These are phyloP conservation scores for Closterium sp. DNA, from an alignment of 139 green algal genomes.

Conservation along the genomic window DNA sequence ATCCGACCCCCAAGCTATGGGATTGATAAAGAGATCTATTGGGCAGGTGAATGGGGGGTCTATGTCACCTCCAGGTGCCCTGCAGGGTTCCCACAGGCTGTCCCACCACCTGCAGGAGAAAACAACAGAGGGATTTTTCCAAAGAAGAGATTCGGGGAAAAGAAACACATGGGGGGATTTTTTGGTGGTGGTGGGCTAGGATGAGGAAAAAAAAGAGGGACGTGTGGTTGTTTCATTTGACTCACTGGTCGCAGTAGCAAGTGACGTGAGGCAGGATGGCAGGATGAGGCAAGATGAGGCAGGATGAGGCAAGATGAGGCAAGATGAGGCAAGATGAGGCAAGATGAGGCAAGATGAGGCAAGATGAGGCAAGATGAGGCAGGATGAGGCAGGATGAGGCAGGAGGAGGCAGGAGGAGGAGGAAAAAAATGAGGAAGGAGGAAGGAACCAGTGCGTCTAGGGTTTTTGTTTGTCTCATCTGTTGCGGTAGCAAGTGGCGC, in stretches of 20 bases:
- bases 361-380: too few species aligned
- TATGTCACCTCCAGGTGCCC: constrained; percentile 28
- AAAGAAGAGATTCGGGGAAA: not conserved
- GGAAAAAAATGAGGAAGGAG: too few species aligned
- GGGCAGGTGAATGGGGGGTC: constrained; percentile 40
- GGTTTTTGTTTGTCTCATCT: too few species aligned
- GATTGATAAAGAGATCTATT: constrained; percentile 41
- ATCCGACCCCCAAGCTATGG: not conserved
- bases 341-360: not conserved
- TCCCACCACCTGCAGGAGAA: constrained; percentile 35
- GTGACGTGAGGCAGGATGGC: constrained; percentile 3
- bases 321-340: constrained; percentile 1
- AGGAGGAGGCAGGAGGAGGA: not conserved
- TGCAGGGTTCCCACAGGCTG: constrained; percentile 16
- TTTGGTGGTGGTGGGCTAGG: too few species aligned
- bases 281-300: constrained; percentile 4
- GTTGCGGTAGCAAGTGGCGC: too few species aligned
- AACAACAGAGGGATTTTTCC: not conserved
- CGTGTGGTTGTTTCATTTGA: not conserved
- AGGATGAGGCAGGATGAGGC: too few species aligned
- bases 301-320: constrained; percentile 4
- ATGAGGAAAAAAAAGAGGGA: not conserved
- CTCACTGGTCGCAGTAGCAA: constrained; percentile 16
- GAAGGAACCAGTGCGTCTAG: too few species aligned
- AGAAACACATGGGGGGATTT: not conserved